Evolutionary conservation across 805 yeast species (phyloP).

Genomic region (Cyberlindnera galapagoensis): DNA sequence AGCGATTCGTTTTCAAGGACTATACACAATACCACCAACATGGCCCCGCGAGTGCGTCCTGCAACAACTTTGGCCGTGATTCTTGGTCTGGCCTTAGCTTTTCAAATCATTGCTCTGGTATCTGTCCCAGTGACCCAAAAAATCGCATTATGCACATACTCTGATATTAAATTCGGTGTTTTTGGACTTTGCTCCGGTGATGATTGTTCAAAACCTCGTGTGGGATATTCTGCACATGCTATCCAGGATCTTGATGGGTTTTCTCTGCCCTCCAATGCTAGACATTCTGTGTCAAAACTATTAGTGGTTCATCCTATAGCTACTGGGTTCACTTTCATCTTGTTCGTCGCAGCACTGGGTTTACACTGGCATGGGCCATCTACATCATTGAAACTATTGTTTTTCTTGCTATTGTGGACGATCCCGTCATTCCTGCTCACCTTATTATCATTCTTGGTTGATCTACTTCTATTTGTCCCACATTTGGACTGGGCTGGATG

Average conservation of each 20-base stretch:
- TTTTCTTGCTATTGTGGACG: conserved; percentile 50
- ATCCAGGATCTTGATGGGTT: conserved; percentile 32
- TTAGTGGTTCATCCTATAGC: conserved; percentile 65
- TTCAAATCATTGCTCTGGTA: conserved; percentile 53
- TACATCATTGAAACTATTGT: conserved; percentile 36
- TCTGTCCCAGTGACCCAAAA: conserved; percentile 51
- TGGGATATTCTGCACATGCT: conserved; percentile 37
- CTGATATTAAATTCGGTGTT: conserved; percentile 54
- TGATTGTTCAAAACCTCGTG: conserved; percentile 33
- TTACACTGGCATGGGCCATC: conserved; percentile 33
- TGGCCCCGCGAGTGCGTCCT: conserved; percentile 25
- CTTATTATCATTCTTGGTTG: conserved; percentile 73
- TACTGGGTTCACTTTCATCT: conserved; percentile 44
- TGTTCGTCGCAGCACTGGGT: conserved; percentile 34
- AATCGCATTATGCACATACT: conserved; percentile 44
- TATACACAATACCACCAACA: conserved; percentile 2
- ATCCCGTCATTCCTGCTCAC: conserved; percentile 64
- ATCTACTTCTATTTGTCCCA: conserved; percentile 70
- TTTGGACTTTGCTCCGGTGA: conserved; percentile 53
- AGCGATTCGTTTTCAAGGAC: neutral
- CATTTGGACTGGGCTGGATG: conserved; percentile 80
- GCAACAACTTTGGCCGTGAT: conserved; percentile 32
- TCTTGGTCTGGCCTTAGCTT: conserved; percentile 43
- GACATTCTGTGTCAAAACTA: conserved; percentile 51
- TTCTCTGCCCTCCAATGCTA: conserved; percentile 52